Conservation (phyloP, 1,284 basidiomycete genomes). For the Trichosporon inkin region DNA sequence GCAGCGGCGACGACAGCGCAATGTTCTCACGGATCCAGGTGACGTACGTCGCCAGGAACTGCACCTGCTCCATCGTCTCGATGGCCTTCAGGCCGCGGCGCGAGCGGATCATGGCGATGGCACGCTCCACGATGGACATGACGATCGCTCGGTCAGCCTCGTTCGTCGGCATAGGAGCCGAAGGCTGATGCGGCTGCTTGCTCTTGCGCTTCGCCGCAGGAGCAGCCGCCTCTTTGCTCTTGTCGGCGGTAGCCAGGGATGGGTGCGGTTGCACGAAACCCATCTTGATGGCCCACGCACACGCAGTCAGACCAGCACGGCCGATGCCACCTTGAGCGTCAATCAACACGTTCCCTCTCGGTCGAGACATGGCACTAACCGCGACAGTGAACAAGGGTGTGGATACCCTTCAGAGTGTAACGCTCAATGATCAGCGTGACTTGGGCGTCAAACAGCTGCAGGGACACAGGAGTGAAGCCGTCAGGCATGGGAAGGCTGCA, state of each 20-base stretch:
- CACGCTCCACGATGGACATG: constrained; percentile 63
- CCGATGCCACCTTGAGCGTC: constrained; percentile 66
- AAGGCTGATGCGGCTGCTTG: constrained; percentile 9
- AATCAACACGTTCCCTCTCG: constrained; percentile 2
- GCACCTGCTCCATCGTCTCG: constrained; percentile 86
- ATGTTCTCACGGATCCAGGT: constrained; percentile 56
- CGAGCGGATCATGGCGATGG: constrained; percentile 67
- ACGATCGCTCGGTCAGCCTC: constrained; percentile 55
- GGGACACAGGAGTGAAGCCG: constrained; percentile 72
- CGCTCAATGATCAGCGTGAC: constrained; percentile 65
- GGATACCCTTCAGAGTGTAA: constrained; percentile 71
- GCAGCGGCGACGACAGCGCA: constrained; percentile 1
- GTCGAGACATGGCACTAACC: constrained; percentile 52
- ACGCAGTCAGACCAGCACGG: constrained; percentile 85
- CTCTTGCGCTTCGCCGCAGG: constrained; percentile 8
- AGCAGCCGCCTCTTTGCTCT: constrained; percentile 1
- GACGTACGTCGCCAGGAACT: constrained; percentile 74
- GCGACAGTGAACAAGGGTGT: constrained; percentile 84
- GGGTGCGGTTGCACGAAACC: constrained; percentile 59
- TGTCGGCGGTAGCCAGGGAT: constrained; percentile 26
- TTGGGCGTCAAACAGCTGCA: constrained; percentile 63
- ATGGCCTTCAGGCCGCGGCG: constrained; percentile 78
- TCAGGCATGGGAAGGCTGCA: constrained; percentile 81
- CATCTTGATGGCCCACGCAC: constrained; percentile 88
- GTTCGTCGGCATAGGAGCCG: constrained; percentile 8